Evolutionary conservation across 345 rosid genomes (phyloP).

Genomic region (Camelina neglecta): DNA sequence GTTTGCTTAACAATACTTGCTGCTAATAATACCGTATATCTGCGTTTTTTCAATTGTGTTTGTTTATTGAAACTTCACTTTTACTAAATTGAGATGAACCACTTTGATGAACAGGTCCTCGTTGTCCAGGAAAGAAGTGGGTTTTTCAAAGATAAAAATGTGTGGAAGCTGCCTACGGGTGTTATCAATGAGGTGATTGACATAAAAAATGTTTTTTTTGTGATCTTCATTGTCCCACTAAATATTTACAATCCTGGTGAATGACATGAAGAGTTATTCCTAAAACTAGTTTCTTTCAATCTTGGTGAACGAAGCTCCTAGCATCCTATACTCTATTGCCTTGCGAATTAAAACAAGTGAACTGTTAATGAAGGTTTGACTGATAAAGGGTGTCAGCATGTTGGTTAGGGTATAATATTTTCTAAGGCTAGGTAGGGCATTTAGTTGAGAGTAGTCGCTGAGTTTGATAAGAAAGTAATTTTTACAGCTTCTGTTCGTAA

Average conservation of each 20-base stretch:
- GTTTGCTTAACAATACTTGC: too few species aligned
- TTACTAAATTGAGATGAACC: background rate
- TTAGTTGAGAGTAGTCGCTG: background rate
- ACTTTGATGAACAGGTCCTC: conserved; percentile 55
- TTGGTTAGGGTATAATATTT: background rate
- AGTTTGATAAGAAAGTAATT: background rate
- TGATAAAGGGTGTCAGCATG: background rate
- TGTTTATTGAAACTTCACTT: too few species aligned
- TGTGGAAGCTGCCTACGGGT: conserved; percentile 94
- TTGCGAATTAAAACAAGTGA: background rate
- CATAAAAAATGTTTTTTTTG: background rate
- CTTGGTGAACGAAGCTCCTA: background rate
- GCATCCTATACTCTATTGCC: background rate
- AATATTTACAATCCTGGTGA: background rate
- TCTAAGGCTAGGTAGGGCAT: background rate
- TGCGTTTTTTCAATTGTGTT: too few species aligned
- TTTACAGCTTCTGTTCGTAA: too few species aligned
- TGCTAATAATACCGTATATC: too few species aligned
- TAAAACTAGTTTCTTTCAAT: background rate
- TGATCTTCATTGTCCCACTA: background rate
- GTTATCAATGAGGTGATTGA: conserved; percentile 67
- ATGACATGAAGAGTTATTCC: background rate
- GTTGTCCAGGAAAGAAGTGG: conserved; percentile 84
- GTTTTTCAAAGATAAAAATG: conserved; percentile 53
- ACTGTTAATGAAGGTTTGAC: background rate